These are phyloP conservation scores for Fusarium udum DNA, from an alignment of 2,329 filamentous ascomycete genomes.

Conservation along the genomic window DNA sequence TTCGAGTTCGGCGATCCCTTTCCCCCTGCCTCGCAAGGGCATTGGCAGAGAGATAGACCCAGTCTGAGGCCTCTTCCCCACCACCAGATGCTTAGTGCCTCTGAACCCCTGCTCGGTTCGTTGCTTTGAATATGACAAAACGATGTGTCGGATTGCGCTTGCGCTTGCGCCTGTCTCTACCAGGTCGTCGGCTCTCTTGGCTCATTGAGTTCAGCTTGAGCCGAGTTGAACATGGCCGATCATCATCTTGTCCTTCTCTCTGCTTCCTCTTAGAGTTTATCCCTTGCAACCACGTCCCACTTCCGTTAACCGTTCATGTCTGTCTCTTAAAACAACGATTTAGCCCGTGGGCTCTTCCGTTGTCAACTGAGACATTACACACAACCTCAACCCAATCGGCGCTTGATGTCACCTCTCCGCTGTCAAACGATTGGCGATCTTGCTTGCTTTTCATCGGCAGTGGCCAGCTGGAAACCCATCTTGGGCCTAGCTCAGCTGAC, in stretches of 20 bases:
- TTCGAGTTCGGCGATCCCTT: conserved; percentile 31
- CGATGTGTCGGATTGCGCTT: conserved; percentile 23
- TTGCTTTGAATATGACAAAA: conserved; percentile 13
- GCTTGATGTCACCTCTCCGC: conserved; percentile 23
- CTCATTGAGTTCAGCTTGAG: conserved; percentile 18
- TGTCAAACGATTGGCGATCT: conserved; percentile 34
- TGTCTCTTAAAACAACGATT: conserved; percentile 24
- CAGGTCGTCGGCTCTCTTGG: conserved; percentile 21
- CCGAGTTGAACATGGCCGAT: conserved; percentile 25
- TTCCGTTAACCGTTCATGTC: conserved; percentile 5
- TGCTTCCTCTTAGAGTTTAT: conserved; percentile 41
- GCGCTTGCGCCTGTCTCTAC: conserved; percentile 23
- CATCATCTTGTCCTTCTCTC: conserved; percentile 20
- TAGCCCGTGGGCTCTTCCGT: conserved; percentile 19
- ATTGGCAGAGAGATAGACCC: conserved; percentile 32
- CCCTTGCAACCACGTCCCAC: conserved; percentile 57
- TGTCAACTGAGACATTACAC: conserved; percentile 42
- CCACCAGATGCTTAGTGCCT: conserved; percentile 30
- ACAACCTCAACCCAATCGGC: conserved; percentile 29
- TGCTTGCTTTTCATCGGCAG: conserved; percentile 35
- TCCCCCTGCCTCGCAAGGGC: conserved; percentile 21
- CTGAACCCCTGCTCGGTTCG: conserved; percentile 25
- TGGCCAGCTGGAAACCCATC: conserved; percentile 37
- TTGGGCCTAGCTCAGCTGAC: conserved; percentile 30
- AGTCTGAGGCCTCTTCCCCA: conserved; percentile 36